Evolutionary conservation across 139 green algal species (phyloP), one percentile per base, ranked within the genome.

Genomic region (Pycnococcus provasolii): DNA sequence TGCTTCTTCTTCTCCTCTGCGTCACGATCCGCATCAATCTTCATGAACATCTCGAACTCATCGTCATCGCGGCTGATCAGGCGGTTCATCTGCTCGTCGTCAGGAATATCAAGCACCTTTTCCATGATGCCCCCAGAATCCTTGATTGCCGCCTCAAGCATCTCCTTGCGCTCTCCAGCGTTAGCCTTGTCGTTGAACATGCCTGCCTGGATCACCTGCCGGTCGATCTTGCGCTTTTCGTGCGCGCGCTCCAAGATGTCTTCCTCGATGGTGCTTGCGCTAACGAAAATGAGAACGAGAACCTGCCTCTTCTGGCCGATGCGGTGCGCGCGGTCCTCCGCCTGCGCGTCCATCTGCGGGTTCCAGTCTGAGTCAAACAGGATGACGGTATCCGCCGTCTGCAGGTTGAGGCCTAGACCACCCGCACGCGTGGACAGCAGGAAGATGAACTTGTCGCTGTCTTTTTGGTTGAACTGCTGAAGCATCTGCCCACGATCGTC

Each of bases 321-420:
- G 57, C 57, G 62, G 73, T 90, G 84, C 41, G 84, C 84, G 2
- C 84, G 68, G 71, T 90, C 84, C 71, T 88, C 81, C n/a, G 84
- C 84, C 80, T 90, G 80, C 54, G 76, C 53, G 7, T 87, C 81
- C 81, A 83, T 81, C 64, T 81, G 71, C 8, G 83, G 83, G 71
- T 89, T 89, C 84, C 84, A 90, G 66, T 85, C 83, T 39, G 65
- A 77, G 71, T 90, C 84, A 58, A 85, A 88, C 69, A 90, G 68
- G 67, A 90, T 79, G 46, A 90, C 84, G 7, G 86, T 92, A 74
- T 92, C 84, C 1, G 86, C 86, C 9, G 81, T 88, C 79, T 91
- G 86, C 43, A 92, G 77, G 77, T 92, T 92, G 53, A 92, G 79
- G 39, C 86, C 86, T 37, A 91, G 77, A 1, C 82, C 83, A 2